Conservation (phyloP, 352 stramenopile genomes). For the Pythium scleroteichum region DNA sequence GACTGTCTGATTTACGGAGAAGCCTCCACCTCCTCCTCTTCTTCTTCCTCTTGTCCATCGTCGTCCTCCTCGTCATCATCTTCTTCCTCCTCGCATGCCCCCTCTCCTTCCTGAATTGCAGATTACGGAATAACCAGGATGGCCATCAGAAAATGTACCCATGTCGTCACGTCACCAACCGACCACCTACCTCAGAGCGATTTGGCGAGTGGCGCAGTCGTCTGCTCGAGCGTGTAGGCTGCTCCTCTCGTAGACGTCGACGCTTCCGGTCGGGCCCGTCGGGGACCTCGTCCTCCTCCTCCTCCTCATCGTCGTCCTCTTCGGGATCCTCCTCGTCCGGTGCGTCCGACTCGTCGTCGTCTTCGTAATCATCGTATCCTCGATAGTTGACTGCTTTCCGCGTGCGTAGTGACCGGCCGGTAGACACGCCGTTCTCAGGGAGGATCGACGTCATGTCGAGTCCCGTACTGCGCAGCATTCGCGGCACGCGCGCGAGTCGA, state of each 20-base stretch:
- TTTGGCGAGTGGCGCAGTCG: conserved; percentile 10
- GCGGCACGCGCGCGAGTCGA: conserved; percentile 43
- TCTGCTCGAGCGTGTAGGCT: conserved; percentile 16
- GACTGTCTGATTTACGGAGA: too few relatives aligned
- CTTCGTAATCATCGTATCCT: conserved; percentile 29
- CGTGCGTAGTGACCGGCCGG: conserved; percentile 46
- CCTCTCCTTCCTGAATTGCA: conserved; percentile 18
- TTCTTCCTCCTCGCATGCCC: conserved; percentile 15
- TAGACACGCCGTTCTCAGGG: conserved; percentile 22
- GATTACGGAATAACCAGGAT: neutral
- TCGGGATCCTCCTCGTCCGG: conserved; percentile 22
- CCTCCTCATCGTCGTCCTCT: conserved; percentile 31
- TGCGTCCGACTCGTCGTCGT: conserved; percentile 29
- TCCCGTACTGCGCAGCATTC: conserved; percentile 35
- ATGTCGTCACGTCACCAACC: conserved; percentile 19
- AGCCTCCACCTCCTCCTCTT: too few relatives aligned
- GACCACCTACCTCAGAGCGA: conserved; percentile 10
- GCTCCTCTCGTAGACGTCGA: conserved; percentile 12
- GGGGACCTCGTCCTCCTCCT: conserved; percentile 1
- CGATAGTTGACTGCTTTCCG: conserved; percentile 54
- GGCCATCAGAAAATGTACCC: conserved; percentile 13
- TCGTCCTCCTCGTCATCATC: conserved; percentile 13
- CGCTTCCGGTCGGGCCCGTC: conserved; percentile 4
- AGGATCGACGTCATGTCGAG: conserved; percentile 33
- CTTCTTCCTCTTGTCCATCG: too few relatives aligned